Evolutionary conservation across 2,329 filamentous ascomycete species (phyloP), one percentile per base, ranked within the genome.

Genomic region (Calonectria crousiana): DNA sequence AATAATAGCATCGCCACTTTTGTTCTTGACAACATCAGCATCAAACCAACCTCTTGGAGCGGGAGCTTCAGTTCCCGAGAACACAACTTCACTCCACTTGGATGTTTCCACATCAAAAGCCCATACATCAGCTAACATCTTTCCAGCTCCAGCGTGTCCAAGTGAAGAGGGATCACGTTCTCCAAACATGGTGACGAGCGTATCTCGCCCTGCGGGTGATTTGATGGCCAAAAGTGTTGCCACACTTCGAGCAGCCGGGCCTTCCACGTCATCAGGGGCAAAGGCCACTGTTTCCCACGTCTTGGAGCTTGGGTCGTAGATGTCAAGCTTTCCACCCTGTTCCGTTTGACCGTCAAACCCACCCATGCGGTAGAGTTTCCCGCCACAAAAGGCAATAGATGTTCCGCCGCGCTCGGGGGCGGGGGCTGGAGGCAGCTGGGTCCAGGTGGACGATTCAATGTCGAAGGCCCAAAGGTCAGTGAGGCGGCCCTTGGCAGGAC

Each of bases 341-440:
- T 93, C 92, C 0, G 80, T 87, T 14, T 85, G 87, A 0, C 92
- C 92, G 78, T 93, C 91, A 69, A 93, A 93, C 0, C 92, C 92
- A 74, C 91, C 90, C 87, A 93, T 91, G 1, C 92, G 86, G 78
- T 89, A 93, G 4, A 93, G 51, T 69, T 87, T 83, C 5, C 77
- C 81, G 8, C 75, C 56, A 14, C 41, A 23, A 52, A 79, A 82
- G 0, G 83, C 72, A 89, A 90, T 60, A 1, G 89, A 91, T 0
- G 91, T 84, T 14, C 78, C 79, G 2, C 81, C 81, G 13, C 81
- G 73, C 0, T 78, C 84, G 75, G 90, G 88, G 0, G 82, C 87
- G 0, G 90, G 90, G 0, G 92, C 91, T n/a, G 87, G 80, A 0
- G 88, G 77, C 11, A 90, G 84, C 74, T 89, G 83, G 1, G 81